Conservation (phyloP, 148 eudicot genomes). For the Pharnaceum exiguum region DNA sequence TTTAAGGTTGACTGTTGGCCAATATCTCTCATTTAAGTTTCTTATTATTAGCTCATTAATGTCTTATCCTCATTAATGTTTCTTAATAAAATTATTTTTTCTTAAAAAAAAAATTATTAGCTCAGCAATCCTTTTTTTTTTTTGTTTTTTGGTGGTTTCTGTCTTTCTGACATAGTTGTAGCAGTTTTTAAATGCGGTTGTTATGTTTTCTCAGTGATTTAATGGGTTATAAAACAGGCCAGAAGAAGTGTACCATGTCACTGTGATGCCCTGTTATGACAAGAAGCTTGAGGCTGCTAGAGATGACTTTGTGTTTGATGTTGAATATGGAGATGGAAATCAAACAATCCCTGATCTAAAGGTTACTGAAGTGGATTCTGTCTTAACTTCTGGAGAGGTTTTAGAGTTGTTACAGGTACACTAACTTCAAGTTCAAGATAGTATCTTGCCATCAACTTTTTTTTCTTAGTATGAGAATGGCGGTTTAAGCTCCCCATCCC, state of each 20-base stretch:
- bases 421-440: not conserved
- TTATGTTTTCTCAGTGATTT: constrained; percentile 11
- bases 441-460: not conserved
- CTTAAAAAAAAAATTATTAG: no score
- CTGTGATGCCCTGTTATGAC: constrained; percentile 99
- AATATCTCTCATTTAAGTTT: not conserved
- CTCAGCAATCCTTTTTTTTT: no score
- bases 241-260: constrained; percentile 90
- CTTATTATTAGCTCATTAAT: not conserved
- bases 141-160: not conserved
- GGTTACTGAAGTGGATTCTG: constrained; percentile 89
- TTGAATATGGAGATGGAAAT: constrained; percentile 41
- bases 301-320: constrained; percentile 77
- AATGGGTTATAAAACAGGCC: constrained; percentile 52
- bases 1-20: constrained; percentile 38
- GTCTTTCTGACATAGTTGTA: not conserved
- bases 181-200: constrained; percentile 8
- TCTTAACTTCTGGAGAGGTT: constrained; percentile 97
- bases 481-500: not conserved
- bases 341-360: constrained; percentile 12
- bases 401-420: constrained; percentile 79
- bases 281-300: constrained; percentile 98
- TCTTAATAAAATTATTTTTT: no score
- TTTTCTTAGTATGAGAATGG: not conserved
- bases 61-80: no score